A percentile compares a stretch with the other conserved stretches of the same genome.
phyloP scores from a whole-genome alignment of 2,329 filamentous ascomycete species.

The Tolypocladium paradoxum region DNA sequence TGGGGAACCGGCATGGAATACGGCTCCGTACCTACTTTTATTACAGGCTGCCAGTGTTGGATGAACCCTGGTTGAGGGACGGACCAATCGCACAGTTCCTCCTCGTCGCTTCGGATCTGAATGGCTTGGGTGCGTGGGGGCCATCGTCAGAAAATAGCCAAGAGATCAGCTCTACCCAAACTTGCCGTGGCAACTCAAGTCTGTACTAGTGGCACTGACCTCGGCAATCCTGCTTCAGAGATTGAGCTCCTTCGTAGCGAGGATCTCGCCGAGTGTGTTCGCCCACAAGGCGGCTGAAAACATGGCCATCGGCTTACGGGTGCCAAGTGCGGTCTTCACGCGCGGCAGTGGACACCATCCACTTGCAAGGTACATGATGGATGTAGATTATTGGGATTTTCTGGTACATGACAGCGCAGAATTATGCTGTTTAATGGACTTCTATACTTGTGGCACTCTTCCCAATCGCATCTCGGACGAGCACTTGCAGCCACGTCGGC shows the following conservation, averaged over 20 bases:
- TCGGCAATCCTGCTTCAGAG: background rate
- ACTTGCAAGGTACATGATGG: no score
- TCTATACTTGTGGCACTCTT: conserved; percentile 2
- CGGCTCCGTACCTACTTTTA: no score
- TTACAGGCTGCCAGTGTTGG: no score
- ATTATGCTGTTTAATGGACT: background rate
- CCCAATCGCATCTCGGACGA: conserved; percentile 18
- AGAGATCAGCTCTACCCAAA: background rate
- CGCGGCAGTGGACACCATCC: background rate
- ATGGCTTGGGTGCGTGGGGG: background rate
- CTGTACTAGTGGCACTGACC: background rate
- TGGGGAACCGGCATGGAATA: no score
- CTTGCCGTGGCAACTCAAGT: background rate
- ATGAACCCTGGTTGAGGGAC: background rate
- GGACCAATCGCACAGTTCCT: background rate
- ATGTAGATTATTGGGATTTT: no score
- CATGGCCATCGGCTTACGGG: no score
- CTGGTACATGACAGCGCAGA: no score
- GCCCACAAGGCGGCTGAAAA: no score
- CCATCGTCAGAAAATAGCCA: background rate
- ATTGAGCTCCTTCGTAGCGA: no score
- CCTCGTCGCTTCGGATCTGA: background rate
- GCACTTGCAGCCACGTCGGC: conserved; percentile 25
- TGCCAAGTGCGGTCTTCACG: background rate
- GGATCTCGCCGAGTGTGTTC: no score